Evolutionary conservation across 23 red algal species (phyloP).

Genomic region (Agarophyton chilense): DNA sequence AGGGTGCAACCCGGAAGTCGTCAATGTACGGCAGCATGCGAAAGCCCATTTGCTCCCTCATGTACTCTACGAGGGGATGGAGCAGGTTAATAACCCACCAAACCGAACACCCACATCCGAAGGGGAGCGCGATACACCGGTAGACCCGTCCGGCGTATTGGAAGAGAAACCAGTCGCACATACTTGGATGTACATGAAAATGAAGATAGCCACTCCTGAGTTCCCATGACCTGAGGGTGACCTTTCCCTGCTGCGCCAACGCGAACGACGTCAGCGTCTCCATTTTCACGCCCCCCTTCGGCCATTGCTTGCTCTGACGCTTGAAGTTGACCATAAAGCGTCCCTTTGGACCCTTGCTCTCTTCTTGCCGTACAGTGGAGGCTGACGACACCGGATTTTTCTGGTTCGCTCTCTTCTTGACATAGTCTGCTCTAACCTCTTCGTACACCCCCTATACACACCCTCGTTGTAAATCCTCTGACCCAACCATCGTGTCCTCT

Average conservation of each 20-base stretch:
- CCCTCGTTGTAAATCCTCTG: background rate
- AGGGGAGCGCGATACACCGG: constrained; percentile 22
- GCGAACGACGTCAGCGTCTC: constrained; percentile 33
- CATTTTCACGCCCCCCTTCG: background rate
- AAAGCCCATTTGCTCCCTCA: too few relatives aligned
- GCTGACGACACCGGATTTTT: background rate
- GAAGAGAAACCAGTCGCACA: constrained; percentile 61
- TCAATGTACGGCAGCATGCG: too few relatives aligned
- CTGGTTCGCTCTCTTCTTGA: background rate
- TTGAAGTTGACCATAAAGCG: background rate
- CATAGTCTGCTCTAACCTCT: background rate
- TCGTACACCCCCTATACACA: background rate
- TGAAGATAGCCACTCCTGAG: constrained; percentile 43
- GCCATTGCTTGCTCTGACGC: constrained; percentile 21
- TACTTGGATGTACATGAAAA: constrained; percentile 11
- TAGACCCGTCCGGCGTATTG: constrained; percentile 12
- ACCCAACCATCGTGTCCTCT: too few relatives aligned
- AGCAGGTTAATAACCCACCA: too few relatives aligned
- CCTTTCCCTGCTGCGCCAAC: background rate
- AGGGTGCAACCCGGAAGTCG: too few relatives aligned
- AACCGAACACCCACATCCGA: constrained; percentile 19
- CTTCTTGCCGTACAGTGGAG: constrained; percentile 23
- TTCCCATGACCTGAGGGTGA: constrained; percentile 16
- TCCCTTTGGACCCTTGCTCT: background rate
- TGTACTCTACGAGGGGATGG: too few relatives aligned